Conservation (phyloP, 345 rosid genomes). For the Linum usitatissimum region DNA sequence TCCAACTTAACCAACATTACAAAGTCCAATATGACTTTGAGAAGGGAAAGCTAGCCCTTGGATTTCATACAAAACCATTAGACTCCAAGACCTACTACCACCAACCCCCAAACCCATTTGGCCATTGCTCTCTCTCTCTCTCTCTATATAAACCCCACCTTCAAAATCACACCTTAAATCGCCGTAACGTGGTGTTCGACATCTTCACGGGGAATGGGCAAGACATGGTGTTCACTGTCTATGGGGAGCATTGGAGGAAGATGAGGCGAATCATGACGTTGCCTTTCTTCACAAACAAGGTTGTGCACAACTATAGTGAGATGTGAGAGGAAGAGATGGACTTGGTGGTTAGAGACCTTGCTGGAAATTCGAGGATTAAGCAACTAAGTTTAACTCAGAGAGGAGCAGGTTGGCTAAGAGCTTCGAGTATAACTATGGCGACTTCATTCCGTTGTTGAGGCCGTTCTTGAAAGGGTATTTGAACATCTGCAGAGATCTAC, state of each 20-base stretch:
- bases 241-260: conserved; percentile 56
- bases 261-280: conserved; percentile 61
- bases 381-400: conserved; percentile 45
- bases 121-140: no score
- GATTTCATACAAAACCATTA: no score
- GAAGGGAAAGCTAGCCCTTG: no score
- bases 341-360: conserved; percentile 33
- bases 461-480: conserved; percentile 54
- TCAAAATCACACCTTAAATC: no score
- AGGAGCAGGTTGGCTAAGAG: conserved; percentile 55
- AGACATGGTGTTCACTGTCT: conserved; percentile 62
- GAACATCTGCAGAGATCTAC: conserved; percentile 53
- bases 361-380: conserved; percentile 25
- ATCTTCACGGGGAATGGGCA: conserved; percentile 56
- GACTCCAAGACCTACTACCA: no score
- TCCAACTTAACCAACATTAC: no score
- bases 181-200: conserved; percentile 50
- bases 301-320: conserved; percentile 32
- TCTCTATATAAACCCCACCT: no score
- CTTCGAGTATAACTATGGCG: conserved; percentile 57
- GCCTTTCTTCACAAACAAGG: conserved; percentile 59
- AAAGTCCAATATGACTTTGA: no score
- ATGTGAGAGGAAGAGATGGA: conserved; percentile 65
- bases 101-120: no score
- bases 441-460: conserved; percentile 48